These are phyloP conservation scores for Saccharomyces pastorianus DNA, from an alignment of 1,139 yeast genomes.

Conservation along the genomic window DNA sequence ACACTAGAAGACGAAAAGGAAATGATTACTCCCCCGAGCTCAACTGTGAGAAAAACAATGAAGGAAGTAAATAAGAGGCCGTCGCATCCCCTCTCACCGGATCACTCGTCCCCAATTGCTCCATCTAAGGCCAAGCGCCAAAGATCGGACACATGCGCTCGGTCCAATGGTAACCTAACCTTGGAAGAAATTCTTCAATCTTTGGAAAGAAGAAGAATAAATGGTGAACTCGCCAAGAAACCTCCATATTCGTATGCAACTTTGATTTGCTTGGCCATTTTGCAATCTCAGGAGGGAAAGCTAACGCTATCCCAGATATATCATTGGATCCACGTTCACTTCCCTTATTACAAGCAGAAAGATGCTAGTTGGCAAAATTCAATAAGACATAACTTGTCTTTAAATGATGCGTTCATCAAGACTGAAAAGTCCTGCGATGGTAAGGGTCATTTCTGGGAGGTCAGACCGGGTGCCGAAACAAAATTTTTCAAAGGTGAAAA, in stretches of 20 bases:
- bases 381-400: slow-evolving; percentile 74
- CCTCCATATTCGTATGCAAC: slow-evolving; percentile 96
- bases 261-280: slow-evolving; percentile 85
- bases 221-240: slow-evolving; percentile 38
- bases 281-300: slow-evolving; percentile 71
- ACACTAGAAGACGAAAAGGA: slow-evolving; percentile 7
- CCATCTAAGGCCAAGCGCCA: slow-evolving; percentile 18
- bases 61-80: not conserved
- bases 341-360: slow-evolving; percentile 71
- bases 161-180: slow-evolving; percentile 19
- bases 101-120: slow-evolving; percentile 39
- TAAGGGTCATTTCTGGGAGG: slow-evolving; percentile 95
- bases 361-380: slow-evolving; percentile 95
- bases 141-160: slow-evolving; percentile 13
- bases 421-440: slow-evolving; percentile 92
- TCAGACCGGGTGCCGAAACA: slow-evolving; percentile 72
- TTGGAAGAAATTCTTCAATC: slow-evolving; percentile 19
- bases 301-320: slow-evolving; percentile 87
- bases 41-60: slow-evolving; percentile 14
- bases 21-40: slow-evolving; percentile 23
- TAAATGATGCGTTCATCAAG: slow-evolving; percentile 82
- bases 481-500: slow-evolving; percentile 57
- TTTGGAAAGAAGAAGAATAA: slow-evolving; percentile 17
- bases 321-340: slow-evolving; percentile 85
- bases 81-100: slow-evolving; percentile 37